Evolutionary conservation across 2,329 filamentous ascomycete genomes (phyloP), one percentile per base, ranked within the genome.

Genomic region (Plenodomus lindquistii): DNA sequence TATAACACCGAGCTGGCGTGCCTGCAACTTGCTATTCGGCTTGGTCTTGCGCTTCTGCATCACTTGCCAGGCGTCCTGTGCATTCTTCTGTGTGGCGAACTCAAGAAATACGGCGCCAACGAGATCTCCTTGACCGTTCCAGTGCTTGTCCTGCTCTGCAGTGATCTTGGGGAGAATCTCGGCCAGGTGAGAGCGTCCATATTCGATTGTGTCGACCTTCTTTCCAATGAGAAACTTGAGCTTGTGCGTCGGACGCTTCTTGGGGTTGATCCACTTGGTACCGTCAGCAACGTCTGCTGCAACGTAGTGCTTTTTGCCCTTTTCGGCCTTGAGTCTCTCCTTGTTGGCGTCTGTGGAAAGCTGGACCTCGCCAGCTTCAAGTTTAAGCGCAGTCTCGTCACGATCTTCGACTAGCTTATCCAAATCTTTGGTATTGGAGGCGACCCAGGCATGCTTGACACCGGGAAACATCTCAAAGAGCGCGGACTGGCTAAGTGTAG

Each of bases 91-190:
- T 4, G 81, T 85, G 50, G 84, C 80, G 64, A 97, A 99, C 67
- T 96, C 89, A 50, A 97, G 83, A 66, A 99, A 97, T 5, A 94
- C 88, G 16, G 89, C 87, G 1, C 87, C 83, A 6, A 91, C 77
- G 44, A 86, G 82, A 43, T 85, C 81, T 38, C 81, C 84, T 34
- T 88, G 81, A 42, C 88, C 86, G 13, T 80, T 78, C 45, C 81
- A 83, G 65, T 90, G 88, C 46, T 81, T 78, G 43, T 79, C 80
- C 70, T 94, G 90, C 37, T 85, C 81, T 17, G 80, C 75, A 36
- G 86, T 81, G 36, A 90, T 86, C 54, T 87, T 81, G 3, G 89
- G 87, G 37, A 86, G 84, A 34, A 95, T 79, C 39, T 86, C 84
- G 41, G 85, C 82, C 40, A 97, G 81, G 66, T 91, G 85, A 1